phyloP scores from a whole-genome alignment of 2,329 filamentous ascomycete genomes.

The Hysterium pulicare region DNA sequence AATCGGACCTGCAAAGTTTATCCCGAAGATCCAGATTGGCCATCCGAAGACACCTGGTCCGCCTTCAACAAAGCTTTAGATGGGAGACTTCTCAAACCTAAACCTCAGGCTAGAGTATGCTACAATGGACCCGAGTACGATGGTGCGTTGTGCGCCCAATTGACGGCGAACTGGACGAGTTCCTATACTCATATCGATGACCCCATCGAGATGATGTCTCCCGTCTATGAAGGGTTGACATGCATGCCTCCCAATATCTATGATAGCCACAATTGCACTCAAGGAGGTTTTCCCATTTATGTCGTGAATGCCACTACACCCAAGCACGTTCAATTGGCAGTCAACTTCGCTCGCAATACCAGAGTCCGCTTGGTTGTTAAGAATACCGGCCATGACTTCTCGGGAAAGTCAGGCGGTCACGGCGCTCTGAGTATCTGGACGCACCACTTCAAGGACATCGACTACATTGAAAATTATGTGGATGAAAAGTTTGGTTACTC shows the following conservation, averaged over 20 bases:
- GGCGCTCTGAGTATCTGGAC: constrained; percentile 37
- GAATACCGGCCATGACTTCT: constrained; percentile 7
- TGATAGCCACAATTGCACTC: constrained; percentile 28
- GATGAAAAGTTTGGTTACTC: constrained; percentile 33
- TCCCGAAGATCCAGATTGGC: constrained; percentile 49
- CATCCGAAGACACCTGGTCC: constrained; percentile 44
- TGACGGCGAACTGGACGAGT: constrained; percentile 27
- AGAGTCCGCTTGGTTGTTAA: constrained; percentile 19
- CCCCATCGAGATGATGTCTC: constrained; percentile 37
- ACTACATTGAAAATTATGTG: constrained; percentile 31
- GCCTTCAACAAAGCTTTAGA: constrained; percentile 41
- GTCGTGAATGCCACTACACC: constrained; percentile 21
- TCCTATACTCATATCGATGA: constrained; percentile 33
- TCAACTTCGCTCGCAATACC: constrained; percentile 19
- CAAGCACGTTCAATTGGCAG: constrained; percentile 22
- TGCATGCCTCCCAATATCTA: constrained; percentile 34
- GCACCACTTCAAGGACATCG: constrained; percentile 33
- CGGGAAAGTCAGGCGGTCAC: constrained; percentile 28
- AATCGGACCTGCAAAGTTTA: constrained; percentile 54
- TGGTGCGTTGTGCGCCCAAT: constrained; percentile 24
- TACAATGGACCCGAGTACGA: constrained; percentile 29
- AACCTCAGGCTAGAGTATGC: constrained; percentile 31
- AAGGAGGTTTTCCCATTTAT: constrained; percentile 24
- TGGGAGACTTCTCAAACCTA: constrained; percentile 25
- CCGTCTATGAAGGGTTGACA: constrained; percentile 36